Evolutionary conservation across 257 asterid species (phyloP), one percentile per base, ranked within the genome.

Genomic region (Paraleonurus japonicus): DNA sequence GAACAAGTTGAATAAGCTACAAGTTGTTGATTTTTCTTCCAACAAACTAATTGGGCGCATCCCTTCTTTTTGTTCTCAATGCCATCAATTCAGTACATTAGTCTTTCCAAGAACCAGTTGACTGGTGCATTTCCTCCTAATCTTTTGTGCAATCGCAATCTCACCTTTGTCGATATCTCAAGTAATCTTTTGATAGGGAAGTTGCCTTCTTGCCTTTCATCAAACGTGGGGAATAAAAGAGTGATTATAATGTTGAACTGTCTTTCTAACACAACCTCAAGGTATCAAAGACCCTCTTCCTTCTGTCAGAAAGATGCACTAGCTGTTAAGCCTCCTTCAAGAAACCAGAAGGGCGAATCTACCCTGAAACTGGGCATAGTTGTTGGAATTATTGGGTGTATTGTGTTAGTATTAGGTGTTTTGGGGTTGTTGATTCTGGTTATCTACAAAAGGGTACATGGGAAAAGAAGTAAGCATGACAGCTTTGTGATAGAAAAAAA

Each of bases 221-320:
- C 96, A 8, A 83, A 71, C 24, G 79, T 74, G 4, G 84, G 87
- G 7, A 91, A 82, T 60, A 82, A 76, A 65, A 90, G 79, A 0
- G 90, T 92, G 4, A 20, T 87, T 13, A 58, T 76, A 48, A 39
- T 83, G 61, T 86, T 89, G 88, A 95, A 95, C 61, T 95, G 99
- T 66, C 68, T 95, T 76, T 81, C 87, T 2, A 88, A 85, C 67
- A 76, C 96, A 16, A 85, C 79, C 60, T 83, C 92, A 2, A 88
- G 80, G 78, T 85, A 82, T 57, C 99, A 95, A 65, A 81, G 86
- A 47, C 77, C 88, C 7, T 15, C 20, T 39, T 74, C 95, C 19
- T 95, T 79, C 76, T 95, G 99, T 70, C 94, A 86, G 8, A 92
- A 88, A 39, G 90, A 92, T 68, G 99, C 99, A n/a, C 24, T 95